Base-by-base conservation (phyloP, 2,329 filamentous ascomycete species). In the Fusarium virguliforme region DNA sequence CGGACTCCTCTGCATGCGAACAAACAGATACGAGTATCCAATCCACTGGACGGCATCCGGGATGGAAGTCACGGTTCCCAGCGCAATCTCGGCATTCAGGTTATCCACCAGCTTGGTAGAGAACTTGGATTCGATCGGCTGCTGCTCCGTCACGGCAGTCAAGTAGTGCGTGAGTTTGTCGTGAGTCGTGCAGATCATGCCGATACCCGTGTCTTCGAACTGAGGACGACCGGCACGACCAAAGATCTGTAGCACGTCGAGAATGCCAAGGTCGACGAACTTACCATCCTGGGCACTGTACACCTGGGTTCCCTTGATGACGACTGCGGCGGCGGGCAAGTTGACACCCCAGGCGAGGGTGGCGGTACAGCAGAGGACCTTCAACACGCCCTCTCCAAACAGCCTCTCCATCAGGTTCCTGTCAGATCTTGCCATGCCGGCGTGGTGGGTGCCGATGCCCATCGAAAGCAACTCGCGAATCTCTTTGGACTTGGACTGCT, bases 321-420 rank as follows among this genome's bases (percentile, higher is more conserved):
- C 89, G 56, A 99, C 96, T 0, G 96, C 97, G 0, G 96, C 96
- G 35, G 96, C 96, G 1, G 96, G 96, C 81, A 99, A 89, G 81
- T 99, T 99, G 78, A 99, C 95, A 90, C 96, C 96, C 96, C 96
- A 99, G 1, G 96, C 96, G 28, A 99, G 87, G 1, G 96, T 99
- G 10, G 96, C 96, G 3, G 96, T 99, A 89, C 97, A 99, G 85
- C 95, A 98, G 24, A 99, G 91, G 1, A 99, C 95, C 80, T 96
- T 97, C 74, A 98, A 88, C n/a, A 98, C 91, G 28, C 96, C 97
- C 73, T 97, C 92, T 4, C 87, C 89, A 74, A 99, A 99, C 15
- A 98, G 87, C 18, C 94, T 90, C 80, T 99, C 97, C 85, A 98
- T 94, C n/a, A 98, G 83, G 74, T 99, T 99, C 69, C 96, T 89